Conservation (phyloP, 1,139 yeast species). For the Hemisphaericaspora xylofermentans region DNA sequence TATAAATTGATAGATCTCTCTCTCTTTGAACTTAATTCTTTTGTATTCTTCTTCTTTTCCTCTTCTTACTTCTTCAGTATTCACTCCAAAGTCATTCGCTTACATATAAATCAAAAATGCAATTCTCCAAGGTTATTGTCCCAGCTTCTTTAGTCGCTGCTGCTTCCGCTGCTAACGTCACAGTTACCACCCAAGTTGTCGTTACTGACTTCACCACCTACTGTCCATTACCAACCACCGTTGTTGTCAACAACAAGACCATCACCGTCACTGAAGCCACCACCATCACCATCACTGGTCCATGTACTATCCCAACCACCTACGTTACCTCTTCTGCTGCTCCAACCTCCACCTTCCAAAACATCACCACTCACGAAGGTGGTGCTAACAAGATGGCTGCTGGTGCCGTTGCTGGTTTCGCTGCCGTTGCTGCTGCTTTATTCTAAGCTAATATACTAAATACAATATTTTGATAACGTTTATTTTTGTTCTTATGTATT, state of each 20-base stretch:
- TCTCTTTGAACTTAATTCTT: neutral
- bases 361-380: conserved; percentile 20
- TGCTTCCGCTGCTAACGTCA: conserved; percentile 40
- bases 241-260: conserved; percentile 48
- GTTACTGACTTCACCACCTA: conserved; percentile 49
- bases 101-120: conserved; percentile 28
- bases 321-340: conserved; percentile 26
- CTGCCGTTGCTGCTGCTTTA: conserved; percentile 52
- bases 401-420: conserved; percentile 51
- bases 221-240: conserved; percentile 43
- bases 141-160: conserved; percentile 41
- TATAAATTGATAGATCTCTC: neutral
- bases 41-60: conserved; percentile 1
- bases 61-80: conserved; percentile 2
- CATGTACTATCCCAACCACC: conserved; percentile 49
- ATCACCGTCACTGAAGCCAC: conserved; percentile 47
- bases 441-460: conserved; percentile 29
- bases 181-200: conserved; percentile 45
- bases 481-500: conserved; percentile 1
- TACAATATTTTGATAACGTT: conserved; percentile 1
- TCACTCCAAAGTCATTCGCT: conserved; percentile 11
- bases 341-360: conserved; percentile 16
- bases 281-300: conserved; percentile 47
- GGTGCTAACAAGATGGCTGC: conserved; percentile 42
- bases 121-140: conserved; percentile 42